Conservation (phyloP, 768 basidiomycete genomes). For the Leccinum aurantiacum region DNA sequence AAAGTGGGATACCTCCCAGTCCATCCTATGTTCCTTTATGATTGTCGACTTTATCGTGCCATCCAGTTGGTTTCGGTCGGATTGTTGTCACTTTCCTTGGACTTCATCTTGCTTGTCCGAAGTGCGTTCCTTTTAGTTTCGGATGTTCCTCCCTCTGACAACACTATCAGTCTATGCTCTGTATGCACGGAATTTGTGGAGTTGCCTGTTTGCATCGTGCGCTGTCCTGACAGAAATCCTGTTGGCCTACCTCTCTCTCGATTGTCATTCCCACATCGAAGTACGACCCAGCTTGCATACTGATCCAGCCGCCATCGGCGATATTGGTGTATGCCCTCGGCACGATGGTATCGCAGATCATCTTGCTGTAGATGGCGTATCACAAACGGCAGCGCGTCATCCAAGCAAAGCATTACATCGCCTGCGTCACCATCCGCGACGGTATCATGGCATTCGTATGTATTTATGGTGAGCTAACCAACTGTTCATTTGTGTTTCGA, state of each 20-base stretch:
- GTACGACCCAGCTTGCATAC: slow-evolving; percentile 19
- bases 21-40: neutral
- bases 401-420: slow-evolving; percentile 3
- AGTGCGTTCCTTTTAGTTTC: slow-evolving; percentile 12
- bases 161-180: slow-evolving; percentile 20
- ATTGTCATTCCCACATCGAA: neutral
- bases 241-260: neutral
- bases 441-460: slow-evolving; percentile 3
- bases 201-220: neutral
- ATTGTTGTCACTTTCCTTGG: slow-evolving; percentile 18
- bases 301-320: slow-evolving; percentile 1
- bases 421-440: slow-evolving; percentile 27
- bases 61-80: slow-evolving; percentile 14
- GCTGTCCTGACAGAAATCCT: slow-evolving; percentile 15
- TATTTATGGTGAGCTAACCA: neutral
- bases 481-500: neutral
- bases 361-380: slow-evolving; percentile 22
- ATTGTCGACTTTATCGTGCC: slow-evolving; percentile 16
- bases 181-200: slow-evolving; percentile 4
- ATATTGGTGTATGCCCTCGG: slow-evolving; percentile 11
- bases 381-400: slow-evolving; percentile 9
- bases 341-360: slow-evolving; percentile 11
- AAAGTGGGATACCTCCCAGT: slow-evolving; percentile 5
- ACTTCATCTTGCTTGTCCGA: slow-evolving; percentile 23
- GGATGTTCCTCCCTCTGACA: neutral